Conservation (phyloP, 805 yeast species). For the Barnettozyma californica region DNA sequence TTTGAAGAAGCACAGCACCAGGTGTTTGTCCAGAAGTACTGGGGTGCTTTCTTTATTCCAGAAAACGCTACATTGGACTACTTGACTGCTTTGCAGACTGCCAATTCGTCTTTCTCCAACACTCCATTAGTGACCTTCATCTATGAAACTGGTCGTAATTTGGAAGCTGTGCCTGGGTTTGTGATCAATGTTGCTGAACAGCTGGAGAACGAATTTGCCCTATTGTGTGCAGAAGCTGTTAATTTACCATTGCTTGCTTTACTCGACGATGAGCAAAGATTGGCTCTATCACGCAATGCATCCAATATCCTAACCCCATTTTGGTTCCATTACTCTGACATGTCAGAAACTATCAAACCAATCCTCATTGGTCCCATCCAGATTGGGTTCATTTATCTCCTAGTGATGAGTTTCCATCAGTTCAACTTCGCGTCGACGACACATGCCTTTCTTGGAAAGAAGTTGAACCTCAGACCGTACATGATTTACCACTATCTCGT, state of each 20-base stretch:
- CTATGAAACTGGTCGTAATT: conserved; percentile 60
- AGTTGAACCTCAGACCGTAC: conserved; percentile 29
- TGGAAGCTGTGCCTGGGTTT: conserved; percentile 35
- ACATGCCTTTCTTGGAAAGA: conserved; percentile 30
- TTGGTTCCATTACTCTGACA: conserved; percentile 30
- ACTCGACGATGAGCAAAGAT: conserved; percentile 8
- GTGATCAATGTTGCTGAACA: conserved; percentile 35
- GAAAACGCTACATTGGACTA: conserved; percentile 36
- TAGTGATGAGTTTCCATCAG: conserved; percentile 65
- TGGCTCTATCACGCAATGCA: conserved; percentile 23
- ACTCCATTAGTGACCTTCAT: conserved; percentile 28
- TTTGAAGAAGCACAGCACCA: conserved; percentile 34
- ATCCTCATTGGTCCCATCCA: conserved; percentile 55
- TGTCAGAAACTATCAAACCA: conserved; percentile 37
- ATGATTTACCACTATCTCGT: conserved; percentile 42
- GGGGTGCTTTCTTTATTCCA: conserved; percentile 52
- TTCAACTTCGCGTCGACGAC: conserved; percentile 49
- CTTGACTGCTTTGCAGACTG: conserved; percentile 16
- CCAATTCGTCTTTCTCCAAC: conserved; percentile 11
- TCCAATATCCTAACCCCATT: conserved; percentile 18
- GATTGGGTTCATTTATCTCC: conserved; percentile 61
- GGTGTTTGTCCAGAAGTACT: conserved; percentile 48
- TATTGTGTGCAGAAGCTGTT: conserved; percentile 20
- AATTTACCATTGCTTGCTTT: conserved; percentile 9
- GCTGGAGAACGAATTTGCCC: conserved; percentile 12